Evolutionary conservation across 2,329 filamentous ascomycete species (phyloP).

Genomic region (Tolypocladium paradoxum): DNA sequence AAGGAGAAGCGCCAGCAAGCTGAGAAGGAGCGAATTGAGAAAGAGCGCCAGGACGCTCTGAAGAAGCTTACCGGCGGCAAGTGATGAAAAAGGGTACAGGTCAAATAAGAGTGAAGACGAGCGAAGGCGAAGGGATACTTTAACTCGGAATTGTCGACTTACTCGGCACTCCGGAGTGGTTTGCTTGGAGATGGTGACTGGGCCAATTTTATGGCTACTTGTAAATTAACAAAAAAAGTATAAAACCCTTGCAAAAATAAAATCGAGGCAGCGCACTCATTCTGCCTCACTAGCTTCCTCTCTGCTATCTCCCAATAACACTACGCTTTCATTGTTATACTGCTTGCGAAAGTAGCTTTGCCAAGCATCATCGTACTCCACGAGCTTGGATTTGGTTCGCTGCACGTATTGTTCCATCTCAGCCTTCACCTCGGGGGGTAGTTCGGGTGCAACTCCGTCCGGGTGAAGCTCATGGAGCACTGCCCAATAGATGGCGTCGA

Average conservation of each 20-base stretch:
- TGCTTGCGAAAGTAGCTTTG: background rate
- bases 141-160: background rate
- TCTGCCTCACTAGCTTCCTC: background rate
- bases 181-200: background rate
- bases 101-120: background rate
- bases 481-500: background rate
- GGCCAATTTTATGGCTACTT: background rate
- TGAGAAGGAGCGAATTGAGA: background rate
- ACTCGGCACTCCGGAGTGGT: background rate
- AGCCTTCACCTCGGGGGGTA: background rate
- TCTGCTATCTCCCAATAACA: background rate
- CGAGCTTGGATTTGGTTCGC: background rate
- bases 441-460: background rate
- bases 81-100: too few species aligned
- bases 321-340: background rate
- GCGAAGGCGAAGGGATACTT: background rate
- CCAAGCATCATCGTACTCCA: background rate
- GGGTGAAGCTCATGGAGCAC: background rate
- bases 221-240: background rate
- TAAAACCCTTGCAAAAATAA: background rate
- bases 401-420: background rate
- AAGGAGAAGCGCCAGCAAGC: background rate
- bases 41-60: background rate
- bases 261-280: background rate
- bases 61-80: background rate